Evolutionary conservation across 2,329 filamentous ascomycete species (phyloP).

Genomic region (Colletotrichum sp.): DNA sequence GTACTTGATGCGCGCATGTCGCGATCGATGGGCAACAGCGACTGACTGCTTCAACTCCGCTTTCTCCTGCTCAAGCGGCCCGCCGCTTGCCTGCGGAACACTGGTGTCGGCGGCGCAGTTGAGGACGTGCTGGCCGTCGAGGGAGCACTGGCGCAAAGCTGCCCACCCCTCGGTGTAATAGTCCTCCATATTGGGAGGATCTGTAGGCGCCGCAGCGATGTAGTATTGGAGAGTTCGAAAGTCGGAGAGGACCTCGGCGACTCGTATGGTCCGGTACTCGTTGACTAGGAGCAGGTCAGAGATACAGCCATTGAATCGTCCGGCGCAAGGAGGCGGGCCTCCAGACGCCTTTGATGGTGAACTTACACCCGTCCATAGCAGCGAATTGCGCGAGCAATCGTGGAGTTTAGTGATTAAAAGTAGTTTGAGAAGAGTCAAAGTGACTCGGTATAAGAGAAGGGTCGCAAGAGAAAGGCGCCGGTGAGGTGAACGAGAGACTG

Average conservation of each 20-base stretch:
- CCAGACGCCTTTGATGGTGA: background rate
- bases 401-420: background rate
- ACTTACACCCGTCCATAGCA: slow-evolving; percentile 23
- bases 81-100: slow-evolving; percentile 58
- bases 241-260: slow-evolving; percentile 66
- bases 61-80: slow-evolving; percentile 63
- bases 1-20: background rate
- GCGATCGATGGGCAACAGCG: background rate
- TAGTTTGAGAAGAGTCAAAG: background rate
- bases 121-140: slow-evolving; percentile 69
- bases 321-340: background rate
- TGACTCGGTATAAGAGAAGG: background rate
- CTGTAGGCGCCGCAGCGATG: slow-evolving; percentile 61
- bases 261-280: slow-evolving; percentile 61
- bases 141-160: slow-evolving; percentile 63
- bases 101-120: slow-evolving; percentile 67
- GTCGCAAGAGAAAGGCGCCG: background rate
- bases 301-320: background rate
- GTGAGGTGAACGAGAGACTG: background rate
- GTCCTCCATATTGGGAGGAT: slow-evolving; percentile 61
- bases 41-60: slow-evolving; percentile 68
- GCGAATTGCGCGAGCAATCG: background rate
- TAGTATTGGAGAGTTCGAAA: slow-evolving; percentile 67
- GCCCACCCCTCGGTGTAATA: slow-evolving; percentile 70
- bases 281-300: slow-evolving; percentile 52